phyloP scores from a whole-genome alignment of 2,329 filamentous ascomycete species.

The Colletotrichum sp. region DNA sequence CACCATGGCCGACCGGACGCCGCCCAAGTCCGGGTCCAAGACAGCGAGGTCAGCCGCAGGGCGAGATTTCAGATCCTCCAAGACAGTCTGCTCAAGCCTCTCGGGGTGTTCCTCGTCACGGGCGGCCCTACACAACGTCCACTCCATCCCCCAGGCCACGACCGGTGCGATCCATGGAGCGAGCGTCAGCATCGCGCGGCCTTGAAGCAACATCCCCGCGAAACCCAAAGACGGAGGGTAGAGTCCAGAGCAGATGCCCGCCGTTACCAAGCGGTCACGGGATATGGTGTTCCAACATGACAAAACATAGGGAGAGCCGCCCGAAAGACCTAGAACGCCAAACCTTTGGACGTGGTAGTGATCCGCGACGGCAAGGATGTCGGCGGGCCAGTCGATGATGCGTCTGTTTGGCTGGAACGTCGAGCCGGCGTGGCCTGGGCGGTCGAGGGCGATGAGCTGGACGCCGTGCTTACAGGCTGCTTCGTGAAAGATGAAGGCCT shows the following conservation, averaged over 20 bases:
- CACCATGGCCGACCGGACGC: constrained; percentile 28
- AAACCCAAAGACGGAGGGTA: constrained; percentile 38
- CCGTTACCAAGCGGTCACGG: constrained; percentile 32
- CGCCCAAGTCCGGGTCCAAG: constrained; percentile 28
- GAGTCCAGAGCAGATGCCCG: constrained; percentile 40
- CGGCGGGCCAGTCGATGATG: constrained; percentile 37
- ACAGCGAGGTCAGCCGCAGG: neutral
- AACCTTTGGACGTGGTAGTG: constrained; percentile 29
- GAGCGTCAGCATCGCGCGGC: constrained; percentile 22
- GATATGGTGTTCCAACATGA: constrained; percentile 37
- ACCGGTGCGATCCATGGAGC: constrained; percentile 24
- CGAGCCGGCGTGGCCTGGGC: constrained; percentile 46
- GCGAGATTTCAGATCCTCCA: neutral
- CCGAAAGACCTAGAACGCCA: constrained; percentile 38
- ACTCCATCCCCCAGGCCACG: constrained; percentile 29
- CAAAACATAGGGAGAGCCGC: constrained; percentile 41
- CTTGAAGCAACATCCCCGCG: constrained; percentile 29
- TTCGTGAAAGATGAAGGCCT: constrained; percentile 30
- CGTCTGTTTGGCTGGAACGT: constrained; percentile 34
- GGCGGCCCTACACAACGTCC: constrained; percentile 18
- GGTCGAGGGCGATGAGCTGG: constrained; percentile 42
- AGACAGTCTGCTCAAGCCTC: neutral
- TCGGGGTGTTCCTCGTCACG: constrained; percentile 9
- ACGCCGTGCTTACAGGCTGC: constrained; percentile 29
- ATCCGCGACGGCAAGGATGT: constrained; percentile 35